phyloP scores from a whole-genome alignment of 345 rosid genomes.

The Populus alba region DNA sequence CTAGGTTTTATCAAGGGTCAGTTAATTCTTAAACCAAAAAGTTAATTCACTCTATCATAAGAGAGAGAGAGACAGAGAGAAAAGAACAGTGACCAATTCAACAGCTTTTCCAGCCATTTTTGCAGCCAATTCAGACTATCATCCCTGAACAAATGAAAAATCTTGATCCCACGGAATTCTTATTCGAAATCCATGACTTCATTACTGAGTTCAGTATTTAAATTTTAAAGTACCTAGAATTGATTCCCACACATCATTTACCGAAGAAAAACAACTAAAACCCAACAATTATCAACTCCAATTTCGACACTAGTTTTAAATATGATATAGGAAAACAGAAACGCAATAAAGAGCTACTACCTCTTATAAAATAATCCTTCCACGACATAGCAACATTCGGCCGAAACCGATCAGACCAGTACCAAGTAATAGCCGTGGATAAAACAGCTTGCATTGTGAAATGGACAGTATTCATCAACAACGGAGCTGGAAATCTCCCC shows the following conservation, averaged over 20 bases:
- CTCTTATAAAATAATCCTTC: constrained; percentile 84
- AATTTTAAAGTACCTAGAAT: too few species aligned
- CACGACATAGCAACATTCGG: constrained; percentile 62
- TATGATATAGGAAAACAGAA: not conserved
- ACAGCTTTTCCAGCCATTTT: not conserved
- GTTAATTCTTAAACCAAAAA: too few species aligned
- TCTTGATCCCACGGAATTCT: not conserved
- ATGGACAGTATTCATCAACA: constrained; percentile 92
- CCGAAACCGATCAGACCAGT: constrained; percentile 77
- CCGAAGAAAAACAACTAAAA: not conserved
- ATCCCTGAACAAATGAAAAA: too few species aligned
- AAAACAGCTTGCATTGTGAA: constrained; percentile 89
- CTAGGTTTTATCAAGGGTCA: too few species aligned
- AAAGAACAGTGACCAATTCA: not conserved
- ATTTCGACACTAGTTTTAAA: not conserved
- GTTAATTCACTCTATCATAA: too few species aligned
- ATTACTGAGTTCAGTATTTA: too few species aligned
- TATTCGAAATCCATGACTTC: too few species aligned
- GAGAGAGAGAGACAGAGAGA: too few species aligned
- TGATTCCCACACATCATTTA: not conserved
- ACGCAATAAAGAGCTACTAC: constrained; percentile 27
- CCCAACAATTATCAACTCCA: not conserved
- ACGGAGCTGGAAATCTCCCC: constrained; percentile 97
- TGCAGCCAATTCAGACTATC: too few species aligned
- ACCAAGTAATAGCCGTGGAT: constrained; percentile 72